Evolutionary conservation across 192 early-diverging fungal species (phyloP).

Genomic region (Coemansia sp.): DNA sequence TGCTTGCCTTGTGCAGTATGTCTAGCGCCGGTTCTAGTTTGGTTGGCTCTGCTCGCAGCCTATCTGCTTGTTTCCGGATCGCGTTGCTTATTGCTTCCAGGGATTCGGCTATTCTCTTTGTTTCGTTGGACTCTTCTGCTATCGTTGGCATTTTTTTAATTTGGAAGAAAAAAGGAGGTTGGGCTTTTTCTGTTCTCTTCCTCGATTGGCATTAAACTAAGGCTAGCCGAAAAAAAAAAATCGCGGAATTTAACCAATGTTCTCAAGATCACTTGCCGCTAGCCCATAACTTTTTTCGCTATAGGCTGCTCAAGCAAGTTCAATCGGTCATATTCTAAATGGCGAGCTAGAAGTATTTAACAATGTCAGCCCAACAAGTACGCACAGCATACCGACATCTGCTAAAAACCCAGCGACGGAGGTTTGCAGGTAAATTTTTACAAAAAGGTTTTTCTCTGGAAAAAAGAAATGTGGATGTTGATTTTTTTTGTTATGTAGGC

Average conservation of each 20-base stretch:
- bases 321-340: not conserved
- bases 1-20: conserved; percentile 7
- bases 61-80: conserved; percentile 25
- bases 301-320: not conserved
- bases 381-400: conserved; percentile 38
- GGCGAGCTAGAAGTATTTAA: not conserved
- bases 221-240: not conserved
- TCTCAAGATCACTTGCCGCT: not conserved
- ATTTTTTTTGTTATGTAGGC: conserved; percentile 1
- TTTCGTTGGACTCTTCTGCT: conserved; percentile 10
- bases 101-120: conserved; percentile 11
- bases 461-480: not conserved
- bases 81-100: conserved; percentile 19
- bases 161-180: not conserved
- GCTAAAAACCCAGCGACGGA: conserved; percentile 28
- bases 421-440: conserved; percentile 45
- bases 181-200: too few relatives aligned
- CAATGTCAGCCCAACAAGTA: conserved; percentile 29
- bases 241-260: not conserved
- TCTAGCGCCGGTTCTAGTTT: conserved; percentile 17
- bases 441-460: too few relatives aligned
- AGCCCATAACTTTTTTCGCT: not conserved
- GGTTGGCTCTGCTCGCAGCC: conserved; percentile 5
- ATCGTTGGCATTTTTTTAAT: conserved; percentile 6
- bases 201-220: too few relatives aligned